Evolutionary conservation across 2,329 filamentous ascomycete species (phyloP).

Genomic region (Colletotrichum filicis): DNA sequence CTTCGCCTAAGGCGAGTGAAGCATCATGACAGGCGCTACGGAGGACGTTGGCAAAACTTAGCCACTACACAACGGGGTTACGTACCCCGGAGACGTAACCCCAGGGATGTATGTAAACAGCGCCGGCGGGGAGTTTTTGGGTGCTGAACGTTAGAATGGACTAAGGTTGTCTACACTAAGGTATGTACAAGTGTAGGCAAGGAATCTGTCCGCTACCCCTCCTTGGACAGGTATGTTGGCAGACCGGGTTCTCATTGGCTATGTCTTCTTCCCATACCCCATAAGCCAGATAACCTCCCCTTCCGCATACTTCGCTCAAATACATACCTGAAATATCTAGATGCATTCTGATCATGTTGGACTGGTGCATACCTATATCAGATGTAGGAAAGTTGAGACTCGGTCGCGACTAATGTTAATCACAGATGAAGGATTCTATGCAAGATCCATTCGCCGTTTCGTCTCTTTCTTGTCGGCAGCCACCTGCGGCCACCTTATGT

Average conservation of each 20-base stretch:
- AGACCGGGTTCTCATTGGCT: too few species aligned
- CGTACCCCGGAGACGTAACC: not conserved
- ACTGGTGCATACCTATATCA: not conserved
- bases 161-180: too few species aligned
- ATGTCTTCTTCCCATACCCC: too few species aligned
- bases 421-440: constrained; percentile 5
- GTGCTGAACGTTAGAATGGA: not conserved
- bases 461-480: not conserved
- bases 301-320: too few species aligned
- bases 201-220: too few species aligned
- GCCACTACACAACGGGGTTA: not conserved
- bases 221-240: too few species aligned
- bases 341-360: not conserved
- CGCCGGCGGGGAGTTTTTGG: not conserved
- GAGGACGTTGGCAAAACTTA: not conserved
- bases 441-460: not conserved
- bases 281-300: too few species aligned
- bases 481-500: not conserved
- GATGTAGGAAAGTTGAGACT: not conserved
- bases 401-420: too few species aligned
- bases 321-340: too few species aligned
- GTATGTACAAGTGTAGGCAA: too few species aligned
- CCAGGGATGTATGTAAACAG: not conserved
- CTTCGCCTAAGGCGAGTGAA: not conserved
- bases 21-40: not conserved